Percentiles rank a stretch among this genome's conserved stretches.
phyloP scores from a whole-genome alignment of 768 basidiomycete genomes.

The Lactarius evosmus region DNA sequence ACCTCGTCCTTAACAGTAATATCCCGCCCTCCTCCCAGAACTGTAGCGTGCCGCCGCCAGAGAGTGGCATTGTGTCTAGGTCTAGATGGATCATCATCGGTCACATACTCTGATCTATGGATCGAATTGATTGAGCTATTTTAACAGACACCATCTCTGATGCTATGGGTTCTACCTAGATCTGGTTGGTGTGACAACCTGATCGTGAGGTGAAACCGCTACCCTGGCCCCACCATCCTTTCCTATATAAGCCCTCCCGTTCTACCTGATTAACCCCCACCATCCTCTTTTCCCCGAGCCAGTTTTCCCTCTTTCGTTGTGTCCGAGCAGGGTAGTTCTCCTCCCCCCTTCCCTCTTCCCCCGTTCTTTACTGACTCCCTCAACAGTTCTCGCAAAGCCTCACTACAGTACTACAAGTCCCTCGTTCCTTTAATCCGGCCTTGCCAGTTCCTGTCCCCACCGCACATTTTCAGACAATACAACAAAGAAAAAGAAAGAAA shows the following conservation, averaged over 20 bases:
- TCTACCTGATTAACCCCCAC: background rate
- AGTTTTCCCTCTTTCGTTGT: constrained; percentile 39
- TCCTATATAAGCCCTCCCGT: constrained; percentile 9
- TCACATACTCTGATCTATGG: background rate
- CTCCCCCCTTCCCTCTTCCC: background rate
- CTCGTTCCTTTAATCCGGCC: constrained; percentile 6
- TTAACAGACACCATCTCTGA: no score
- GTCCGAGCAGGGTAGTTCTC: constrained; percentile 46
- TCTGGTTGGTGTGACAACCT: constrained; percentile 21
- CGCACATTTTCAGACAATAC: constrained; percentile 18
- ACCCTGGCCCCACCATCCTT: background rate
- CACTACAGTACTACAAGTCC: background rate
- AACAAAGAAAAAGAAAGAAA: constrained; percentile 2
- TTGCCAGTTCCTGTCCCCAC: background rate
- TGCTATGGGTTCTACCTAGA: no score
- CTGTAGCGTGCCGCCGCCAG: no score
- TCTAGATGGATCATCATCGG: background rate
- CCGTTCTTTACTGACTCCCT: background rate
- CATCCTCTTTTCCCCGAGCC: constrained; percentile 28
- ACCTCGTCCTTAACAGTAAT: no score
- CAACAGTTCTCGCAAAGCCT: constrained; percentile 27
- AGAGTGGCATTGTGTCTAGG: background rate
- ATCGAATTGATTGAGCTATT: no score
- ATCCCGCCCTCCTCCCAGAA: no score
- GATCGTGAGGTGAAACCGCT: background rate